phyloP scores from a whole-genome alignment of 176 grass and related monocot genomes.

The Phyllostachys edulis region DNA sequence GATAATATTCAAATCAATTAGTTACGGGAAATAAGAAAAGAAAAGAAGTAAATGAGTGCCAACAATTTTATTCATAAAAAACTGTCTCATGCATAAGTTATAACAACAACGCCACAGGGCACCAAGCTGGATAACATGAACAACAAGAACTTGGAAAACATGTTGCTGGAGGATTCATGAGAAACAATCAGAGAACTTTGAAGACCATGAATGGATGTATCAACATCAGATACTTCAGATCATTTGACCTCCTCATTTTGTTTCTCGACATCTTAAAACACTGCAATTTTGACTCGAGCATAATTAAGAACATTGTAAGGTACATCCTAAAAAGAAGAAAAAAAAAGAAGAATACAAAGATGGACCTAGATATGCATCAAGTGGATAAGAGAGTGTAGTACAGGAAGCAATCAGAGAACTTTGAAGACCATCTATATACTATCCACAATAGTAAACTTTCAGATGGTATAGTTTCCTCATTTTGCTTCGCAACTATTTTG shows the following conservation, averaged over 20 bases:
- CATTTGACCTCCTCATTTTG: constrained; percentile 45
- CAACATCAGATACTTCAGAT: constrained; percentile 48
- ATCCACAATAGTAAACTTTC: constrained; percentile 19
- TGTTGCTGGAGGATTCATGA: not conserved
- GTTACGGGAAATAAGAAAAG: not conserved
- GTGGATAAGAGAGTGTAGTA: not conserved
- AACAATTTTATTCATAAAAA: not conserved
- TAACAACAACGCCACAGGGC: not conserved
- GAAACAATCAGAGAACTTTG: constrained; percentile 64
- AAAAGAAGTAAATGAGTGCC: not conserved
- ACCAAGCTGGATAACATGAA: not conserved
- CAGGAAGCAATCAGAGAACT: constrained; percentile 35
- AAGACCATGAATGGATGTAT: constrained; percentile 39
- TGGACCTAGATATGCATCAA: not conserved
- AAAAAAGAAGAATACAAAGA: not conserved
- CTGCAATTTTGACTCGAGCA: not conserved
- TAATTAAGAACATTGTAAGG: not conserved
- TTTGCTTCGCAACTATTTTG: not conserved
- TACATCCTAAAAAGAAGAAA: not conserved
- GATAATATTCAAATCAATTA: no score
- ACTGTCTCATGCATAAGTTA: no score
- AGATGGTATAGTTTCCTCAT: constrained; percentile 21
- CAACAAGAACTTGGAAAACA: not conserved
- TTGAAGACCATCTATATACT: constrained; percentile 6
- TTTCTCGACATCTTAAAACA: not conserved